Conservation (phyloP, 495 filamentous ascomycete genomes). For the Cryomyces minteri region DNA sequence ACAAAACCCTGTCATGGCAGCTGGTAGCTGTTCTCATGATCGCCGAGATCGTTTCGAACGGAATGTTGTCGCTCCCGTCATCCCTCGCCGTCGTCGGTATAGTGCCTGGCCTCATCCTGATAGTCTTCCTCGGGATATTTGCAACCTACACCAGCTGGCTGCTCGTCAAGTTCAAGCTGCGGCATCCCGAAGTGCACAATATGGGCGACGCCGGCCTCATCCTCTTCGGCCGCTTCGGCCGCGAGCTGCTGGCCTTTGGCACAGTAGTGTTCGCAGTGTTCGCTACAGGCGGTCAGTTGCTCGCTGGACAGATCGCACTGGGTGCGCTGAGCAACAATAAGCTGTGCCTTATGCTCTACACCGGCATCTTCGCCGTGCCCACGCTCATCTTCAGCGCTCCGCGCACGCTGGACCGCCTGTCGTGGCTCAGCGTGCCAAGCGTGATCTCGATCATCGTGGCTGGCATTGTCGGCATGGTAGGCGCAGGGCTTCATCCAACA, state of each 20-base stretch:
- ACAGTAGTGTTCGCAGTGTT: conserved; percentile 25
- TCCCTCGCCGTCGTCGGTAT: conserved; percentile 35
- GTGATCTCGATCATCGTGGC: conserved; percentile 21
- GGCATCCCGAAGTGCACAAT: conserved; percentile 23
- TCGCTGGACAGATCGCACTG: conserved; percentile 24
- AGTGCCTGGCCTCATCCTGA: conserved; percentile 29
- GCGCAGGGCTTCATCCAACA: conserved; percentile 19
- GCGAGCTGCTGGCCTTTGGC: conserved; percentile 16
- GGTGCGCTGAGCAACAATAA: conserved; percentile 18
- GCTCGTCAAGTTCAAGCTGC: conserved; percentile 25
- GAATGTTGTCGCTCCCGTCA: conserved; percentile 38
- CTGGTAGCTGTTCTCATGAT: conserved; percentile 39
- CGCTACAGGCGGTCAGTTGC: conserved; percentile 22
- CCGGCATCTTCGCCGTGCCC: conserved; percentile 25
- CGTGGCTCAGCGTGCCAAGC: conserved; percentile 12
- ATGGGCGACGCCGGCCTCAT: conserved; percentile 19
- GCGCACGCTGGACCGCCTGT: conserved; percentile 12
- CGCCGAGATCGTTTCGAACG: conserved; percentile 41
- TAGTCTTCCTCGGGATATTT: conserved; percentile 20
- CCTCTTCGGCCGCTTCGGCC: conserved; percentile 16
- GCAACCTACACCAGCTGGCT: conserved; percentile 22
- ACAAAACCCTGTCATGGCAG: conserved; percentile 38
- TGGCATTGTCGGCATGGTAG: conserved; percentile 25
- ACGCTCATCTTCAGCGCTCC: conserved; percentile 18
- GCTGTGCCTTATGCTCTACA: conserved; percentile 25